Evolutionary conservation across 805 yeast genomes (phyloP), one percentile per base, ranked within the genome.

Genomic region (Wickerhamiella hasegawae): DNA sequence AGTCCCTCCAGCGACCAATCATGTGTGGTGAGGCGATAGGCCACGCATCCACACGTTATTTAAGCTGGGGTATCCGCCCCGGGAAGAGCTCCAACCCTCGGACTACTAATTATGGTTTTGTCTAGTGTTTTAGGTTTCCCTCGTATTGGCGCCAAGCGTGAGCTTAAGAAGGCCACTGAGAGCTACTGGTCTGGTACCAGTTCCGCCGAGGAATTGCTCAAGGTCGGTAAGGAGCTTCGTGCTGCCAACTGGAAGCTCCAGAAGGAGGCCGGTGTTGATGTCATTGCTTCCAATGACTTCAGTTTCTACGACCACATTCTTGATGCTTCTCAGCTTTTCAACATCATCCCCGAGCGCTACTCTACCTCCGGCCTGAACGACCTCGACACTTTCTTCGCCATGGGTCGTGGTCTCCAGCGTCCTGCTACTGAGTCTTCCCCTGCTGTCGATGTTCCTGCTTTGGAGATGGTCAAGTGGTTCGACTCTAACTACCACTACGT

Each of bases 371-470:
- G 77, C 54, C 74, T 90, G 60, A 73, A 83, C 48, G 76, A 83
- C 60, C 70, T 90, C 51, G 98, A 90, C 66, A 81, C 83, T 45
- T 66, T 81, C 56, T 90, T 90, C 62, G 98, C 98, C 58, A 90
- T 90, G 97, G 98, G 97, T 67, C 84, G 98, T 75, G 98, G 98
- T 76, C 73, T 90, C 62, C 98, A 90, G 71, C 82, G 90, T 69
- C 76, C 79, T 65, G 94, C 93, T 48, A 79, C 92, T 48, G 93
- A 78, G 52, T 58, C 84, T 48, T 60, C 74, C 43, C 71, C 77
- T 52, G 94, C 93, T 50, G 94, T 90, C 52, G 98, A 90, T 64
- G 98, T 90, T 43, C 87, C 97, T 45, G 98, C 98, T 54, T 73
- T 83, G 60, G 65, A 90, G 74, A 90, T 90, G 98, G 98, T 90